Base-by-base conservation (phyloP, 2,329 filamentous ascomycete species). In the Byssoonygena ceratinophila region DNA sequence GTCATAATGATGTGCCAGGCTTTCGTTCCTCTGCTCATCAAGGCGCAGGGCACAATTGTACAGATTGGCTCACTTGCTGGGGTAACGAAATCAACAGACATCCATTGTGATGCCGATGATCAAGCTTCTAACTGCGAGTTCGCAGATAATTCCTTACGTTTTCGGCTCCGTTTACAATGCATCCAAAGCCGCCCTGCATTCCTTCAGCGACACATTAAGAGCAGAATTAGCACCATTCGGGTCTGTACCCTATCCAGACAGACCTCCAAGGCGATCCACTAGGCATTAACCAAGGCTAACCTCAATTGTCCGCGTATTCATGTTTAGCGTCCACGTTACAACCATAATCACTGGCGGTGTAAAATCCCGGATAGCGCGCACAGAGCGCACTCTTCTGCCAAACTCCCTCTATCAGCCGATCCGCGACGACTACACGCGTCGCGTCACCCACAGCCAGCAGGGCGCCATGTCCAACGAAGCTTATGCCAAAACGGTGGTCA, bases 341-440 rank as follows among this genome's bases (percentile, higher is more conserved):
- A 74, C 76, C 2, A 68, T 77, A 27, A 69, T 82, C 5, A 82
- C 80, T 1, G 80, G 80, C 8, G 79, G 80, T 8, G 79, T 83
- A 29, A 74, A 76, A 61, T 76, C 73, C 39, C 77, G 77, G 29
- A 80, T 83, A 58, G 75, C 77, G 2, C 71, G 79, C n/a, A 71
- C 67, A 4, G 63, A 76, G 12, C 70, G 77, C 23, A 63, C 64
- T 3, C 61, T 83, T 7, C 66, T 69, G 1, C 64, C 68, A 7
- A 69, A 71, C 43, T 77, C 73, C 0, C 66, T 78, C 20, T 82
- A 80, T 60, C 57, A 72, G 20, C 75, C 77, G 0, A 68, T 81
- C 29, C 68, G 73, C 39, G 66, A 65, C 4, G 73, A 78, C 54
- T 82, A 80, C 60, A 65, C 70, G 52, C 64, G 70, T 43, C 69